Percentiles rank a stretch among this genome's conserved stretches.
These are phyloP conservation scores for Podila epigama DNA, from an alignment of 192 early-diverging fungal species.

Conservation along the genomic window DNA sequence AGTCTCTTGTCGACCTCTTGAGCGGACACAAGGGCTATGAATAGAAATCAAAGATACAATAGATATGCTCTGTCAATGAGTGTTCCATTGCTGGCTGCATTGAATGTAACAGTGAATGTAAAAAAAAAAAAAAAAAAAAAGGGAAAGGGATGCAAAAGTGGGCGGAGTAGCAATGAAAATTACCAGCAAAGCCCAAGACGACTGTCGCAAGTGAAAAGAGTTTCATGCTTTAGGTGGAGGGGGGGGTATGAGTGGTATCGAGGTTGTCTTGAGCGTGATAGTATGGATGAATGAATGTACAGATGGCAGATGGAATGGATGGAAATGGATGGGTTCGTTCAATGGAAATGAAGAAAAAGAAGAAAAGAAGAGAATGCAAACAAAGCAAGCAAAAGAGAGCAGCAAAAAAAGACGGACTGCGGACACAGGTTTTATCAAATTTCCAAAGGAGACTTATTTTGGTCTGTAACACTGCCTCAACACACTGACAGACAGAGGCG, in stretches of 20 bases:
- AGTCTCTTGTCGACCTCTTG: conserved; percentile 45
- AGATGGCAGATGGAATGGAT: not conserved
- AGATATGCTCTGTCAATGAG: not conserved
- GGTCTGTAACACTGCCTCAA: no score
- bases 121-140: not conserved
- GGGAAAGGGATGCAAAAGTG: not conserved
- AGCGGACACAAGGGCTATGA: conserved; percentile 29
- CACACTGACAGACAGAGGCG: no score
- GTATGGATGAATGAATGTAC: not conserved
- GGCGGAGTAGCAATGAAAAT: not conserved
- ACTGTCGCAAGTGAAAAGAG: not conserved
- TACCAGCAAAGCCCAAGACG: conserved; percentile 1
- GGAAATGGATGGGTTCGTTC: not conserved
- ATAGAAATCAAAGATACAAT: not conserved
- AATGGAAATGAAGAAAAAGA: not conserved
- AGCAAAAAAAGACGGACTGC: not conserved
- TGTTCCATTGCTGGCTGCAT: no score
- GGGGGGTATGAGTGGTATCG: no score
- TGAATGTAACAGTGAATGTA: not conserved
- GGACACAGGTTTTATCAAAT: no score
- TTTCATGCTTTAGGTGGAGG: no score
- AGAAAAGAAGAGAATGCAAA: not conserved
- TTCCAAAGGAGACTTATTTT: no score
- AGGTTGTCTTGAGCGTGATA: no score
- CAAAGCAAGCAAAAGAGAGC: not conserved